Base-by-base conservation (phyloP, 2,329 filamentous ascomycete species). In the Diaporthe sp. region DNA sequence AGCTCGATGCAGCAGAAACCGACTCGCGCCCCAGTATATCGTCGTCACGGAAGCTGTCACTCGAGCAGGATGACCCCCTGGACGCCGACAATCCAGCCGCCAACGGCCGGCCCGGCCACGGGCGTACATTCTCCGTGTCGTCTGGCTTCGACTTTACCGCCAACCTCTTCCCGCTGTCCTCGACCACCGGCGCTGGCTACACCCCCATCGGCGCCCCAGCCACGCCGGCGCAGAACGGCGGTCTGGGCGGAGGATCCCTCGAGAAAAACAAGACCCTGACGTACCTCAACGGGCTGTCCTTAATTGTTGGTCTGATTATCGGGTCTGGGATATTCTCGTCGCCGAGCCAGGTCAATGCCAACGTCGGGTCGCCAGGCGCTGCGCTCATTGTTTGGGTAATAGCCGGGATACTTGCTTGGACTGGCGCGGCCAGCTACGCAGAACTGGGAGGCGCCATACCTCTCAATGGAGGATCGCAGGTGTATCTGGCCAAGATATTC, bases 201-300 rank as follows among this genome's bases (percentile, higher is more conserved):
- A 94, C 96, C 57, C 95, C 95, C 17, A 89, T 99, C 22, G 96
- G 95, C 46, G 93, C 93, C 37, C 92, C 95, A 51, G 92, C 92
- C 8, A 83, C 87, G 12, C 85, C 86, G 42, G 84, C 90, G 55
- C 87, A 88, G 75, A 83, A 88, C 77, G 88, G 88, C 70, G 90
- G 90, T 22, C 81, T 94, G 31, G 90, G 91, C n/a, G 94, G 93
- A 76, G 93, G 91, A n/a, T 95, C 94, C 55, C 85, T 98, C 78
- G 97, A 99, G 88, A 97, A 95, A 83, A 94, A 98, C 87, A 99
- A 99, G 87, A 98, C 94, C 19, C 86, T 99, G 84, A 98, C 97
- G 39, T 98, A 96, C 82, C 83, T 98, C 62, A 99, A 99, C 83
- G 97, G 97, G 0, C 85, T 99, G 75, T 97, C 95, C 34, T 88